These are phyloP conservation scores for Boletus sp. DNA, from an alignment of 1,284 basidiomycete species.

Conservation along the genomic window DNA sequence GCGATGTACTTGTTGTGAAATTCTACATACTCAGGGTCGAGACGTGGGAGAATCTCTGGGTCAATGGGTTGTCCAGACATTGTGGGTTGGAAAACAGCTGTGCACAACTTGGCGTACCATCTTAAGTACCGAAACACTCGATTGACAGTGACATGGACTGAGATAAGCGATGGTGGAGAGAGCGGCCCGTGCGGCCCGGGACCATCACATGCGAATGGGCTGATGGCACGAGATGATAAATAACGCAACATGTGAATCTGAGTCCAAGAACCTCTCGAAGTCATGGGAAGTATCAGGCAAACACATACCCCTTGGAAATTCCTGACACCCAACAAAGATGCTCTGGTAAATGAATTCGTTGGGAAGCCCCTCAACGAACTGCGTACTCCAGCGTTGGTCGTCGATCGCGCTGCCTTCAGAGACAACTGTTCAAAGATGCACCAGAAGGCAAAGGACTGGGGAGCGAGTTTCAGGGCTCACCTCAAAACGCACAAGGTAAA, in stretches of 20 bases:
- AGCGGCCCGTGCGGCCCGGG: constrained; percentile 8
- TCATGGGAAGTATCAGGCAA: constrained; percentile 35
- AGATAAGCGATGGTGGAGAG: constrained; percentile 8
- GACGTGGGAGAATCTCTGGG: constrained; percentile 40
- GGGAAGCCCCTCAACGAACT: constrained; percentile 57
- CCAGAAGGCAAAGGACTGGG: constrained; percentile 56
- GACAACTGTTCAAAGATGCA: constrained; percentile 75
- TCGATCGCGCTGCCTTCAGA: constrained; percentile 68
- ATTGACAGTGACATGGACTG: background rate
- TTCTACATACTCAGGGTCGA: constrained; percentile 47
- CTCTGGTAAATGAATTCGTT: constrained; percentile 55
- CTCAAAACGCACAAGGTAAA: constrained; percentile 79
- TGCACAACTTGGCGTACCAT: background rate
- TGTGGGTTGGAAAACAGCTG: constrained; percentile 2
- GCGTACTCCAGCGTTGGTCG: constrained; percentile 74
- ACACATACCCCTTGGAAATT: constrained; percentile 49
- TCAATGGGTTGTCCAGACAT: constrained; percentile 35
- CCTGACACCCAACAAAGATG: constrained; percentile 47
- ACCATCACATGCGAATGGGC: background rate
- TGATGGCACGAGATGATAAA: constrained; percentile 11
- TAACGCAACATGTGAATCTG: background rate
- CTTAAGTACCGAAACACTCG: constrained; percentile 15
- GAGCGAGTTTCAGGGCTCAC: constrained; percentile 73
- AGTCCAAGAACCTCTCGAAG: background rate
- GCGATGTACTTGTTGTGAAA: constrained; percentile 44